phyloP scores from a whole-genome alignment of 2,329 filamentous ascomycete species.

The Hymenoscyphus albidus region DNA sequence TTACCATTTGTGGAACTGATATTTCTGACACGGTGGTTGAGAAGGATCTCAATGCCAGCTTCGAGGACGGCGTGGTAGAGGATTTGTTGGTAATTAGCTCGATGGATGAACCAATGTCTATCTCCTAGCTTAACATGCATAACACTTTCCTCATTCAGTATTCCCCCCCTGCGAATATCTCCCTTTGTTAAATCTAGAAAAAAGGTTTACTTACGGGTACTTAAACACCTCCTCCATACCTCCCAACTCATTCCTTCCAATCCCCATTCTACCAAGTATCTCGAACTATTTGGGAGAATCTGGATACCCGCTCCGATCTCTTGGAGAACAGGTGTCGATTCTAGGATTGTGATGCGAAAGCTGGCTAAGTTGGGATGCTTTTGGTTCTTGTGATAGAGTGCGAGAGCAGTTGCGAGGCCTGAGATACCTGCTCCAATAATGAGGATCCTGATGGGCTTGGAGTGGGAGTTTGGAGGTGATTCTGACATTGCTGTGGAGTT shows the following conservation, averaged over 20 bases:
- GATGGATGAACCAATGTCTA: background rate
- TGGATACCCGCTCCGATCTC: background rate
- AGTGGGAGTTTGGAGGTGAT: background rate
- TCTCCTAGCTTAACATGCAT: background rate
- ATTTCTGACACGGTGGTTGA: background rate
- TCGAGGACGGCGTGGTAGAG: background rate
- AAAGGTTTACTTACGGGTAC: background rate
- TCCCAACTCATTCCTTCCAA: background rate
- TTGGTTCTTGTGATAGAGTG: background rate
- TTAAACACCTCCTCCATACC: background rate
- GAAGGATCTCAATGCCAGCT: background rate
- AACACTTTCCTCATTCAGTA: background rate
- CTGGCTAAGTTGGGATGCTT: background rate
- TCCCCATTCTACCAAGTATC: background rate
- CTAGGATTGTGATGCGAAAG: background rate
- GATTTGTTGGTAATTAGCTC: background rate
- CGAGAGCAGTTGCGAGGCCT: background rate
- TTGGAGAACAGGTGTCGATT: background rate
- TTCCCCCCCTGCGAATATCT: no score
- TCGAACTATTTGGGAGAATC: background rate
- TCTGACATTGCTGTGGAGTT: background rate
- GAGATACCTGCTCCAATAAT: background rate
- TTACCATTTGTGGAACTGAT: background rate
- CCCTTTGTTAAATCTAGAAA: background rate
- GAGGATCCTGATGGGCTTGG: background rate